Evolutionary conservation across 345 rosid species (phyloP).

Genomic region (Schrenkiella parvula): DNA sequence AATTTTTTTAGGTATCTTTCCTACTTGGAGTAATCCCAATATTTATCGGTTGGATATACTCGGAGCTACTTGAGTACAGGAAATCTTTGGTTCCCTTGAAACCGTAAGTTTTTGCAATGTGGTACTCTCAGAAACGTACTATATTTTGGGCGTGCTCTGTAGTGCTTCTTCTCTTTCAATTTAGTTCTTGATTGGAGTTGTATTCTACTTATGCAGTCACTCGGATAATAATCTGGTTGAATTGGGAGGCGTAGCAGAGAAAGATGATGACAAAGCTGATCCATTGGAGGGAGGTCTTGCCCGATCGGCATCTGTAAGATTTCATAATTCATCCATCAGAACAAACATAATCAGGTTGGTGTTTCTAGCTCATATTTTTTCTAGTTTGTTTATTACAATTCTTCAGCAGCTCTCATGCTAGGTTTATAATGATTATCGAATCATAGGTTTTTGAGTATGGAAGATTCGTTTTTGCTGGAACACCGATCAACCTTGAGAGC

Average conservation of each 20-base stretch:
- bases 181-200: background rate
- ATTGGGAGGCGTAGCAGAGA: slow-evolving; percentile 52
- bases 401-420: slow-evolving; percentile 13
- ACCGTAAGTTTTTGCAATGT: slow-evolving; percentile 55
- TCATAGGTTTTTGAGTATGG: slow-evolving; percentile 82
- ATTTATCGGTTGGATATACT: slow-evolving; percentile 82
- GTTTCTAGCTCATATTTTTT: slow-evolving; percentile 10
- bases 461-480: slow-evolving; percentile 89
- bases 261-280: slow-evolving; percentile 82
- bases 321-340: slow-evolving; percentile 59
- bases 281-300: slow-evolving; percentile 88
- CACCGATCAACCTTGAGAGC: slow-evolving; percentile 79
- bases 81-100: slow-evolving; percentile 53
- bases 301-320: slow-evolving; percentile 70
- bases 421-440: background rate
- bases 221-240: slow-evolving; percentile 85
- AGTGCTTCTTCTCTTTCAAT: background rate
- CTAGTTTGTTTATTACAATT: background rate
- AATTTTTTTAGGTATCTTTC: slow-evolving; percentile 70
- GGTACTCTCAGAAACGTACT: background rate
- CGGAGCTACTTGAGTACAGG: slow-evolving; percentile 75
- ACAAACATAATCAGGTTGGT: slow-evolving; percentile 69
- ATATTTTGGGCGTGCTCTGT: background rate
- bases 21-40: slow-evolving; percentile 78
- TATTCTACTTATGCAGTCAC: slow-evolving; percentile 55